phyloP scores from a whole-genome alignment of 1,284 basidiomycete genomes.

The Puccinia polysora region DNA sequence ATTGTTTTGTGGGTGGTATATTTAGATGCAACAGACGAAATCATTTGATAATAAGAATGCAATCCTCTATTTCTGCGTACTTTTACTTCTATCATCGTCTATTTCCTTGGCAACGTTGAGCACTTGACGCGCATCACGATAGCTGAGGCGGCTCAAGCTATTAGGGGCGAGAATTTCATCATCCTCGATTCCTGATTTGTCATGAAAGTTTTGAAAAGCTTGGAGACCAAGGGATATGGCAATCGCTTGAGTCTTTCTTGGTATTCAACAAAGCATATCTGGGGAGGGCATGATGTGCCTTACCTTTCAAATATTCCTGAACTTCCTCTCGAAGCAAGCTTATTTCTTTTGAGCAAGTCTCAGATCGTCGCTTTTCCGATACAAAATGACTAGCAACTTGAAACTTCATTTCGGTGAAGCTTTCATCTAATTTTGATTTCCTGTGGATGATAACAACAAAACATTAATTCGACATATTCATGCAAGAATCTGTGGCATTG shows the following conservation, averaged over 20 bases:
- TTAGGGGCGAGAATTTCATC: slow-evolving; percentile 4
- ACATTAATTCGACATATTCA: neutral
- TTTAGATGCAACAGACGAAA: neutral
- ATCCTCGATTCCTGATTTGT: neutral
- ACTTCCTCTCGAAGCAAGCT: slow-evolving; percentile 28
- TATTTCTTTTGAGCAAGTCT: slow-evolving; percentile 7
- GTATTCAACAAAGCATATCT: too few species aligned
- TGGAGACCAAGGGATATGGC: neutral
- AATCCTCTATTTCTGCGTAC: too few species aligned
- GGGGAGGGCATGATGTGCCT: too few species aligned
- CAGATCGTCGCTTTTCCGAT: slow-evolving; percentile 7
- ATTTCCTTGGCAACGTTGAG: slow-evolving; percentile 23
- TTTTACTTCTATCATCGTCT: slow-evolving; percentile 30
- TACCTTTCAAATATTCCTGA: slow-evolving; percentile 18
- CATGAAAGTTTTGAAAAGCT: slow-evolving; percentile 11
- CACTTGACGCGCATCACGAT: slow-evolving; percentile 3
- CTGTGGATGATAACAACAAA: neutral
- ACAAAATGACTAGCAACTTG: neutral
- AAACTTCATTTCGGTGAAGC: slow-evolving; percentile 11
- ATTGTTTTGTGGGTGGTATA: neutral
- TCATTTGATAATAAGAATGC: neutral
- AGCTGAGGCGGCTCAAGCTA: neutral
- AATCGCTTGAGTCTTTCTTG: neutral
- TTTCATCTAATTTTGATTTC: slow-evolving; percentile 17
- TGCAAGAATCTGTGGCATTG: neutral